phyloP scores from a whole-genome alignment of 352 stramenopile species.

The Phytophthora parvispora region DNA sequence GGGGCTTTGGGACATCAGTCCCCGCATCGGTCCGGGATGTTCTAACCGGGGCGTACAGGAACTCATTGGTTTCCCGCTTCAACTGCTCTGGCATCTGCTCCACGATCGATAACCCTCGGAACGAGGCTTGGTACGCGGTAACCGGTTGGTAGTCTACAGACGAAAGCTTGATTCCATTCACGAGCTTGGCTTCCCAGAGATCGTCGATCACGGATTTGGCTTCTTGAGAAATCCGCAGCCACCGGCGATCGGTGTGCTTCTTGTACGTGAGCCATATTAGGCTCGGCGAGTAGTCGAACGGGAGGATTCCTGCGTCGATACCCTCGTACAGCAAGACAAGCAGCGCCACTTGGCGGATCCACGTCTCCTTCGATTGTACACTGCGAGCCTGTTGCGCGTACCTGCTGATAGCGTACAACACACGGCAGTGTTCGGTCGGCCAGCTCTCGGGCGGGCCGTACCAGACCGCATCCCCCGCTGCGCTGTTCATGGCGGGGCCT shows the following conservation, averaged over 20 bases:
- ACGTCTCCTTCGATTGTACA: constrained; percentile 91
- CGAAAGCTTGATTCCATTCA: constrained; percentile 96
- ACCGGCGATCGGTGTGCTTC: constrained; percentile 75
- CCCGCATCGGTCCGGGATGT: background rate
- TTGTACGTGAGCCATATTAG: constrained; percentile 94
- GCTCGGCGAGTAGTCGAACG: constrained; percentile 97
- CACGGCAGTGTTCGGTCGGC: constrained; percentile 95
- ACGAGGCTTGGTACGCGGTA: constrained; percentile 96
- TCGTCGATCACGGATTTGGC: constrained; percentile 97
- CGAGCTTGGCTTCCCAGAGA: constrained; percentile 95
- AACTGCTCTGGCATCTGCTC: constrained; percentile 89
- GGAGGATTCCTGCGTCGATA: constrained; percentile 93
- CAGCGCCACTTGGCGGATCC: constrained; percentile 96
- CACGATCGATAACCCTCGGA: constrained; percentile 89
- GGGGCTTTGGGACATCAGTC: constrained; percentile 1
- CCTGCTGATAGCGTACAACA: constrained; percentile 96
- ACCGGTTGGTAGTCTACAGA: constrained; percentile 95
- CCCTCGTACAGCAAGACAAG: constrained; percentile 98
- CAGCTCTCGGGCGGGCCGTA: constrained; percentile 64
- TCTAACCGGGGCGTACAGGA: constrained; percentile 54
- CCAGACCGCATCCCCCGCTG: constrained; percentile 50
- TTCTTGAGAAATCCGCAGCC: constrained; percentile 96
- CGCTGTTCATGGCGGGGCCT: constrained; percentile 1
- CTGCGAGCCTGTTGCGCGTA: constrained; percentile 93
- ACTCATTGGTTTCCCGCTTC: constrained; percentile 68